Evolutionary conservation across 1,284 basidiomycete genomes (phyloP).

Genomic region (Trametes polyzona): DNA sequence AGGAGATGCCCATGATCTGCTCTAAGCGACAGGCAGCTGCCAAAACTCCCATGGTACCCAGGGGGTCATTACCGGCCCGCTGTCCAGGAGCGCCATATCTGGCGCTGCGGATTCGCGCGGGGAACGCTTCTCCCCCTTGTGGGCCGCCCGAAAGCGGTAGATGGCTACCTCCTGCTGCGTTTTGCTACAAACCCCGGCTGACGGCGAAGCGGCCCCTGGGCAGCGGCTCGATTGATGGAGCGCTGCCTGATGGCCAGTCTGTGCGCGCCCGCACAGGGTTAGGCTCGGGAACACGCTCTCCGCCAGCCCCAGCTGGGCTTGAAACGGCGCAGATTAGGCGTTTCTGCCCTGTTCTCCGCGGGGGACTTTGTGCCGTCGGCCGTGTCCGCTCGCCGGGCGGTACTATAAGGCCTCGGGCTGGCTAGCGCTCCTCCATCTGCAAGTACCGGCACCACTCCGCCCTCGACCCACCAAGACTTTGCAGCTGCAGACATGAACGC

Average conservation of each 20-base stretch:
- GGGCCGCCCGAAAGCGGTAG: too few relatives aligned
- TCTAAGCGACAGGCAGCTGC: neutral
- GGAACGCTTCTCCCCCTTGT: too few relatives aligned
- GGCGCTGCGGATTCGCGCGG: neutral
- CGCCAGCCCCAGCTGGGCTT: neutral
- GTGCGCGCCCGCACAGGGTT: neutral
- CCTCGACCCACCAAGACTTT: neutral
- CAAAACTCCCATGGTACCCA: neutral
- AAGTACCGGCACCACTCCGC: neutral
- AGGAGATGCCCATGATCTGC: neutral
- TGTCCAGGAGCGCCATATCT: neutral
- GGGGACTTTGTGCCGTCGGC: neutral
- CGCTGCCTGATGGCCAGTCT: neutral
- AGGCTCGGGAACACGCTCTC: neutral
- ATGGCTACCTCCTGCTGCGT: too few relatives aligned
- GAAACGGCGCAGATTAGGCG: neutral
- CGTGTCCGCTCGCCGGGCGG: neutral
- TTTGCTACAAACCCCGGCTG: too few relatives aligned
- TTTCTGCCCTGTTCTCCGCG: too few relatives aligned
- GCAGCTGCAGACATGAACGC: neutral
- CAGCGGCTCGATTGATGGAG: too few relatives aligned
- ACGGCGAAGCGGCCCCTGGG: too few relatives aligned
- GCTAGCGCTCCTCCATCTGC: neutral
- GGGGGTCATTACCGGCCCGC: neutral
- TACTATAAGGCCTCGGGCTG: neutral